Percentiles rank a stretch among this genome's conserved stretches.
Conservation (phyloP, 225 moss, liverwort and hornwort species). For the Asterella californica region DNA sequence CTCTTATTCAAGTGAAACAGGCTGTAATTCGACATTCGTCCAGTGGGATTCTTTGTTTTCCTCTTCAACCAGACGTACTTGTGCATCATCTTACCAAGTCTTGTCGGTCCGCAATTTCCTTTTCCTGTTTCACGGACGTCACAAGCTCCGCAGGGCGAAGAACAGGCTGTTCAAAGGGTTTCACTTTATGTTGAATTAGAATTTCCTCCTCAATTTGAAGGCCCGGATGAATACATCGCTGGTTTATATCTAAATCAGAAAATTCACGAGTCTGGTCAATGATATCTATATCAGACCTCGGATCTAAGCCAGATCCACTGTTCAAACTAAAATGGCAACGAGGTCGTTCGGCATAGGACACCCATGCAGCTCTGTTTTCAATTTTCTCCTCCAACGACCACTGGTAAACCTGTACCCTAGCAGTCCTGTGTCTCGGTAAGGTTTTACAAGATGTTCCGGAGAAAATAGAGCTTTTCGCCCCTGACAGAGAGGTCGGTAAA, state of each 20-base stretch:
- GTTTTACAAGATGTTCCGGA: background rate
- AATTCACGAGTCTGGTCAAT: background rate
- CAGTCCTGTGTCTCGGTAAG: background rate
- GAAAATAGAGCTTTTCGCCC: background rate
- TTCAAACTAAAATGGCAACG: background rate
- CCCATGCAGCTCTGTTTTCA: background rate
- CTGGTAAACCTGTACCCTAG: background rate
- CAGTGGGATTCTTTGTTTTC: background rate
- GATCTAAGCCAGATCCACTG: background rate
- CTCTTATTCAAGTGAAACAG: background rate
- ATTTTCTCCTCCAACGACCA: background rate
- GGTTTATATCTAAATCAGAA: background rate
- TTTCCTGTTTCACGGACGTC: background rate
- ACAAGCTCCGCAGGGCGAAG: background rate
- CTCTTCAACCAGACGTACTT: slow-evolving; percentile 11
- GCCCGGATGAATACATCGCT: background rate
- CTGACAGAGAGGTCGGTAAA: background rate
- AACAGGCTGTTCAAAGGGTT: background rate
- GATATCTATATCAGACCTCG: background rate
- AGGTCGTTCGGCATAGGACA: background rate
- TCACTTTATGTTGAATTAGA: background rate
- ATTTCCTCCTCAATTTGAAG: background rate
- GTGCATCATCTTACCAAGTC: background rate
- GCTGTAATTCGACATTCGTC: background rate
- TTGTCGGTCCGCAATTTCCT: background rate